These are phyloP conservation scores for Geotrichum australiense DNA, from an alignment of 1,139 yeast species.

Conservation along the genomic window DNA sequence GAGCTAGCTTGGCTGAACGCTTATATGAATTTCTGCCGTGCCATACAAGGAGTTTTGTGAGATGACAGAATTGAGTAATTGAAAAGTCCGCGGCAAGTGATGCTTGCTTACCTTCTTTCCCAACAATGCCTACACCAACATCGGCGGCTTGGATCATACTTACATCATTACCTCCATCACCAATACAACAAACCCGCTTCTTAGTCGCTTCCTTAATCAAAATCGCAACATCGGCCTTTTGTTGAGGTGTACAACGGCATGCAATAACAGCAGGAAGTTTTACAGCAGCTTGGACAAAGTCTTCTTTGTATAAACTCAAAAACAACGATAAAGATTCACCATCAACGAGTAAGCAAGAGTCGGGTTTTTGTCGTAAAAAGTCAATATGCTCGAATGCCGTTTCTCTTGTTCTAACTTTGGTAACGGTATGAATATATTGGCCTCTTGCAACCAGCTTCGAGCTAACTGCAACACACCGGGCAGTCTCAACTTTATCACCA, in stretches of 20 bases:
- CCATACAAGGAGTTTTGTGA: constrained; percentile 85
- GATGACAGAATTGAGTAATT: constrained; percentile 81
- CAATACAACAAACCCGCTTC: constrained; percentile 92
- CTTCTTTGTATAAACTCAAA: constrained; percentile 53
- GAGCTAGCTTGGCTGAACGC: constrained; percentile 89
- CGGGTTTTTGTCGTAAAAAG: constrained; percentile 53
- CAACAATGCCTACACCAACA: constrained; percentile 98
- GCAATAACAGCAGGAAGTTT: constrained; percentile 89
- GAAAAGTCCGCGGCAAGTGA: constrained; percentile 96
- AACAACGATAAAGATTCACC: constrained; percentile 81
- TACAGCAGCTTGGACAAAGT: constrained; percentile 72
- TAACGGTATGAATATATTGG: constrained; percentile 82
- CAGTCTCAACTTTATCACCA: constrained; percentile 98
- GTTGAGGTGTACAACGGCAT: constrained; percentile 98
- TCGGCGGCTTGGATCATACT: constrained; percentile 99
- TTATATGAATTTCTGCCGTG: constrained; percentile 97
- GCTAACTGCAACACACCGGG: constrained; percentile 91
- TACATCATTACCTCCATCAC: constrained; percentile 99
- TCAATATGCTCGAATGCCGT: constrained; percentile 69
- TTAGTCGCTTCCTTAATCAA: constrained; percentile 73
- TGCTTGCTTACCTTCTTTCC: constrained; percentile 97
- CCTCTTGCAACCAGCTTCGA: constrained; percentile 90
- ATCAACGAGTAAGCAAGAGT: constrained; percentile 81
- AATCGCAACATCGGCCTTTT: constrained; percentile 90
- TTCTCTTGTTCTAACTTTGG: constrained; percentile 42